phyloP scores from a whole-genome alignment of 2,329 filamentous ascomycete genomes.

The Dactylellina haptotyla region DNA sequence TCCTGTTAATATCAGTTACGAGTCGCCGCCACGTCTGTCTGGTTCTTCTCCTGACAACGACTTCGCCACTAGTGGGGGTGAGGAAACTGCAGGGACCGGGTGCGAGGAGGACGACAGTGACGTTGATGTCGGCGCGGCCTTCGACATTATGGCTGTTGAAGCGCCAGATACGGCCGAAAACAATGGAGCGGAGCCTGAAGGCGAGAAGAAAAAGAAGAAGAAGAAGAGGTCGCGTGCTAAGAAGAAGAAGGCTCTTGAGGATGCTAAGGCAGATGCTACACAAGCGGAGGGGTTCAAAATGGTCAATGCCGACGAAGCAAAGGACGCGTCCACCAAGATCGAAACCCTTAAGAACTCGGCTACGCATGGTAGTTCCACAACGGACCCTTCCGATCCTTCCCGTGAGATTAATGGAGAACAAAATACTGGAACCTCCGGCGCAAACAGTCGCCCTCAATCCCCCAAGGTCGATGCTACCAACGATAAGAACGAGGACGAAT shows the following conservation, averaged over 20 bases:
- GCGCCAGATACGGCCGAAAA: conserved; percentile 31
- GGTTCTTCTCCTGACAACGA: conserved; percentile 40
- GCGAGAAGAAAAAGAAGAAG: conserved; percentile 29
- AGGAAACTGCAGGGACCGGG: conserved; percentile 49
- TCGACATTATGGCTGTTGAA: conserved; percentile 45
- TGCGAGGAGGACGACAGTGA: conserved; percentile 43
- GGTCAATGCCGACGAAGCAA: conserved; percentile 24
- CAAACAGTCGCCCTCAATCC: conserved; percentile 9
- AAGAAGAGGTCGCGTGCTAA: conserved; percentile 31
- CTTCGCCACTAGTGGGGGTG: conserved; percentile 48
- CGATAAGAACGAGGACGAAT: conserved; percentile 11
- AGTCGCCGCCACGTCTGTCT: conserved; percentile 37
- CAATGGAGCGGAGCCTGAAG: background rate
- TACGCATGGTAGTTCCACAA: conserved; percentile 44
- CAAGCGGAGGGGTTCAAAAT: conserved; percentile 41
- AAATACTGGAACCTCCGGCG: conserved; percentile 18
- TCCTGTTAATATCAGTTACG: conserved; percentile 49
- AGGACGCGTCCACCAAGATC: conserved; percentile 9
- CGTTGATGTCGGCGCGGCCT: conserved; percentile 21
- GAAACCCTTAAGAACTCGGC: conserved; percentile 17
- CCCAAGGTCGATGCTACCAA: background rate
- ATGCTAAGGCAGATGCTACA: conserved; percentile 21
- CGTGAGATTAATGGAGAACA: conserved; percentile 11
- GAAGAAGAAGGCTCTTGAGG: conserved; percentile 18
- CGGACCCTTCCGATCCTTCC: conserved; percentile 20